Evolutionary conservation across 2,329 filamentous ascomycete species (phyloP), one percentile per base, ranked within the genome.

Genomic region (Aspergillus pseudoterreus): DNA sequence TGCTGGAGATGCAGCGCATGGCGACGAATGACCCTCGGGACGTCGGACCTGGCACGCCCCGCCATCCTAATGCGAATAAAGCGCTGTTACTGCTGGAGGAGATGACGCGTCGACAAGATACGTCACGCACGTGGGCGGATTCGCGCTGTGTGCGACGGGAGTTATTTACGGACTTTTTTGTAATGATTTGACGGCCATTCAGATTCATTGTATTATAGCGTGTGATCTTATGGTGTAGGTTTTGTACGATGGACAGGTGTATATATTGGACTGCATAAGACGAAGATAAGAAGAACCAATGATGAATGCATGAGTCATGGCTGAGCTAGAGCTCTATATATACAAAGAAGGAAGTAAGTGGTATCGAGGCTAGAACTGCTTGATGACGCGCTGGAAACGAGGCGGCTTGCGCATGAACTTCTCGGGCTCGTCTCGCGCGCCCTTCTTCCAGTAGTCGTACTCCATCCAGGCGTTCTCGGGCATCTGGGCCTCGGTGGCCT

Each of bases 391-490:
- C 56, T 69, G 58, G 27, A 72, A 69, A 45, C 66, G 58, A 11
- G 65, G 63, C 14, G 69, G 69, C 33, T 63, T 60, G 1, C 68
- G 57, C 10, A 65, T 74, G 50, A 78, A 80, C 60, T 71, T 75
- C 45, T 70, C 64, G 4, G 75, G 75, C 15, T 76, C 71, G 43
- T 80, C 76, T 17, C 78, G 68, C 4, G 78, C 78, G 0, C 78
- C 78, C 3, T 75, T 71, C 53, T 80, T 78, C 82, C 82, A 85
- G 57, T 84, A 85, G 65, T 84, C 81, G 63, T 83, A 84, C 68
- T 85, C 82, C 69, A 85, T 84, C 82, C 81, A 84, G 6, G 78
- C 80, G 61, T 84, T 82, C 64, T 85, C 81, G 0, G 78, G 79
- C 82, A 85, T 85, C 72, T 85, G 82, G 53, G 78, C 81, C 65